phyloP scores from a whole-genome alignment of 2,329 filamentous ascomycete genomes.

The Helminthosporium solani region DNA sequence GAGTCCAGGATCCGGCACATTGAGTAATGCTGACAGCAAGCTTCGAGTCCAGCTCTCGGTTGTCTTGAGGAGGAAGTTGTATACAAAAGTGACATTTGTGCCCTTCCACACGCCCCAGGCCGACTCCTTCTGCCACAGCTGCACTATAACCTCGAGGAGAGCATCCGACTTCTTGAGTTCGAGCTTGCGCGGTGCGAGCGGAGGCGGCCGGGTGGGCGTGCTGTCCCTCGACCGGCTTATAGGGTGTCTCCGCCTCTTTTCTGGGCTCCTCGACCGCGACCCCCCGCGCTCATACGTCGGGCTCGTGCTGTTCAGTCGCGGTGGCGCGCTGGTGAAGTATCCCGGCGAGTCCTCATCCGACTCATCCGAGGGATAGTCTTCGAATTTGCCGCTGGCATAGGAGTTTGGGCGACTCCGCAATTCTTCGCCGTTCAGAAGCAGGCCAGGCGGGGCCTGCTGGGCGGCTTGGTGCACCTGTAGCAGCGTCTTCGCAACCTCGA shows the following conservation, averaged over 20 bases:
- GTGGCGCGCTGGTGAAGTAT: constrained; percentile 77
- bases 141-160: constrained; percentile 79
- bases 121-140: constrained; percentile 86
- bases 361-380: constrained; percentile 61
- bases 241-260: constrained; percentile 37
- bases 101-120: constrained; percentile 93
- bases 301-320: constrained; percentile 48
- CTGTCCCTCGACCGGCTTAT: constrained; percentile 42
- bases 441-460: constrained; percentile 27
- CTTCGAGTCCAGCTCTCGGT: constrained; percentile 91
- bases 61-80: constrained; percentile 80
- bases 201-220: constrained; percentile 43
- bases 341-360: constrained; percentile 69
- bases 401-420: constrained; percentile 32
- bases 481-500: constrained; percentile 94
- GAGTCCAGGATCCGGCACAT: constrained; percentile 78
- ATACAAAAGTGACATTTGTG: constrained; percentile 89
- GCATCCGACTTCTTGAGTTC: constrained; percentile 74
- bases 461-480: constrained; percentile 69
- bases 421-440: constrained; percentile 22
- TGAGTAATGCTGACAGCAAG: constrained; percentile 84
- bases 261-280: constrained; percentile 41
- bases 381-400: constrained; percentile 37
- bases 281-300: constrained; percentile 32
- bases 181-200: constrained; percentile 60